Base-by-base conservation (phyloP, 2,329 filamentous ascomycete species). In the Fusarium sp. region DNA sequence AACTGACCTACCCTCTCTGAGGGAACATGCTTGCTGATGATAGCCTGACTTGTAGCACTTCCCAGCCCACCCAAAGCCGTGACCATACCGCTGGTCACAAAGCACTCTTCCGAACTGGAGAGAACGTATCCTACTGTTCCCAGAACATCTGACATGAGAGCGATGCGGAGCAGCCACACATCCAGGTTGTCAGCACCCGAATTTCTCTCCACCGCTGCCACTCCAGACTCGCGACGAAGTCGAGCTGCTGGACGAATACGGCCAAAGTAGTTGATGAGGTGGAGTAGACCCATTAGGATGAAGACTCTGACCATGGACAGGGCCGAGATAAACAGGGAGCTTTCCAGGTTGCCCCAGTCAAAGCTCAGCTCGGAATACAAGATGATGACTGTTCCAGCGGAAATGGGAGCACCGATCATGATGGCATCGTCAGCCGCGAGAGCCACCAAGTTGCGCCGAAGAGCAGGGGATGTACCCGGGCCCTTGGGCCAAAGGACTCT, bases 21-120 rank as follows among this genome's bases (percentile, higher is more conserved):
- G 0, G 95, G 94, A 0, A 98, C 92, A 81, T 98, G 97, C 81
- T 98, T 98, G 23, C 95, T 98, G 60, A 98, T 85, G 1, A 93
- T 90, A 2, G 94, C 92, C 79, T 97, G 95, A 59, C 97, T 87
- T 0, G 94, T 97, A 1, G 97, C 95, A 39, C 92, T 93, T 0
- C 93, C 95, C 54, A 98, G 92, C 1, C 95, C 95, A 27, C 96
- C 96, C 43, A 97, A 84, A 0, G 94, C 89, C 2, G 94, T 92
- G 20, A 95, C 77, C 52, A 94, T 86, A 57, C 94, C 96, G 20
- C 92, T 93, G 1, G 91, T 72, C 5, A 94, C 88, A 82, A 98
- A 97, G 1, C 94, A 74, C 0, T 85, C 83, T 4, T 91, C 88
- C 1, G 86, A 88, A 1, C 89, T 88, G 0, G 91, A 89, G 54